Base-by-base conservation (phyloP, 2,329 filamentous ascomycete genomes). In the Didymella glomerata region DNA sequence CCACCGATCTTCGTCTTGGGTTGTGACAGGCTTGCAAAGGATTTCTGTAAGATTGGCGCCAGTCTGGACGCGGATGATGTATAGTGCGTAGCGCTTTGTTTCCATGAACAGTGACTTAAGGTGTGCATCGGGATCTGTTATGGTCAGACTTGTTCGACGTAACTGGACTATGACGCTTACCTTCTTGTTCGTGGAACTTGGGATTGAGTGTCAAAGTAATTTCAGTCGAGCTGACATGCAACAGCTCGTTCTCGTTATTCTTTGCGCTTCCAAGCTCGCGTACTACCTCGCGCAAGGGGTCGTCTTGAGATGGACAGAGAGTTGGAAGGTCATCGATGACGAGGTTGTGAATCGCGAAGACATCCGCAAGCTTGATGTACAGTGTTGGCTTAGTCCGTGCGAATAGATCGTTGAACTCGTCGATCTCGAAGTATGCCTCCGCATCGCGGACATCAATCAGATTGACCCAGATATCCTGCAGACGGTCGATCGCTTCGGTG, bases 341-440 rank as follows among this genome's bases (percentile, higher is more conserved):
- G 22, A 98, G 84, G 64, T 90, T 92, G 79, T 99, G 96, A 59
- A 99, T 94, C 48, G 94, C 91, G 76, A 99, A 98, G 57, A 99
- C 93, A 76, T 99, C 95, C 16, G 91, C 87, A 86, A 99, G 94
- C 81, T 99, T 99, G 82, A 99, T 97, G 81, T 98, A 99, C n/a
- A 99, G 84, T 0, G 94, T 98, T 7, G 95, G 95, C 78, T 97
- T 97, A 64, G 93, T 95, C 76, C 96, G 93, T 56, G 94, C 91
- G 74, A 98, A 98, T 7, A 99, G 85, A 73, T 99, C 95, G 75
- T 97, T 98, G 85, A 95, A 99, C 76, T 98, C 95, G 74, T 99
- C 95, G 75, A 99, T 97, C 77, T 98, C 93, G 73, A 98, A 99
- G 24, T 95, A 95, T 51, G 87, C 85, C 77, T 99, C 95, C 0